Conservation (phyloP, 345 rosid genomes). For the Eucalyptus cloeziana region DNA sequence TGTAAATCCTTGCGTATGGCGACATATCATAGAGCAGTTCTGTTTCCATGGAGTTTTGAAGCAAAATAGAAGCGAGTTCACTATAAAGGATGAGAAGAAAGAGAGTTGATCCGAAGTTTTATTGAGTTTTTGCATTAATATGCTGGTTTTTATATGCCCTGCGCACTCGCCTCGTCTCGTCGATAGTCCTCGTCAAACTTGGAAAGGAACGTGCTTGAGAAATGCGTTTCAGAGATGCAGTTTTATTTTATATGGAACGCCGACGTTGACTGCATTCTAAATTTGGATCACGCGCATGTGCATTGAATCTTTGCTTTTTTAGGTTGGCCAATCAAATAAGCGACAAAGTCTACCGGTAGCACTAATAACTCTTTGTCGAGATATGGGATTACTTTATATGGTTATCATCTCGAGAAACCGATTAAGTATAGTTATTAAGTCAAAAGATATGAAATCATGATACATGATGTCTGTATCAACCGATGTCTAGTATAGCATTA, state of each 20-base stretch:
- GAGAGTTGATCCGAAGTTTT: not conserved
- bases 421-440: not conserved
- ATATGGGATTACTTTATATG: not conserved
- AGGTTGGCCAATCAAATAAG: not conserved
- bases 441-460: not conserved
- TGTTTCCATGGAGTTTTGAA: not conserved
- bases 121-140: not conserved
- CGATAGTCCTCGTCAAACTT: not conserved
- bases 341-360: not conserved
- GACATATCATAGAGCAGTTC: conserved; percentile 2
- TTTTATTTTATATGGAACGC: not conserved
- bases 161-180: not conserved
- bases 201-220: not conserved
- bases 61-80: not conserved
- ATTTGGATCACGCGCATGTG: not conserved
- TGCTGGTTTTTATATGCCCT: not conserved
- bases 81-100: not conserved
- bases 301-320: not conserved
- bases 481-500: no score
- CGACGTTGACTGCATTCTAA: not conserved
- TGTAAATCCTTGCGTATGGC: conserved; percentile 4
- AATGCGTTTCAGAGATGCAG: not conserved
- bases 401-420: not conserved
- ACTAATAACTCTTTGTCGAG: not conserved
- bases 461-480: not conserved